phyloP scores from a whole-genome alignment of 2,329 filamentous ascomycete genomes.

The Nannizziopsis barbatae region DNA sequence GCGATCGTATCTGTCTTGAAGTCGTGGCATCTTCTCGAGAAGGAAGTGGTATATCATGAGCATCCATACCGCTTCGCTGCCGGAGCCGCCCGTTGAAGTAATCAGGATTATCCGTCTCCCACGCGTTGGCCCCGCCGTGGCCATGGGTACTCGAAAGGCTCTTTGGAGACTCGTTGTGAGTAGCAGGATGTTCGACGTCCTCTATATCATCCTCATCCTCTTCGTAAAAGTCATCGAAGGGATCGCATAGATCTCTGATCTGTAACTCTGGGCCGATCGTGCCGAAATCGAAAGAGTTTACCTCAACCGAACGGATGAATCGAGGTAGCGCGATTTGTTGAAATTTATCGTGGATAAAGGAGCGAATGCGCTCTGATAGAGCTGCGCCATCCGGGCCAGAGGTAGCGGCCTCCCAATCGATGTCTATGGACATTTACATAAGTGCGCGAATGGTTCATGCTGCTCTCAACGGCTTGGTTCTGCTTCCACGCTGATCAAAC shows the following conservation, averaged over 20 bases:
- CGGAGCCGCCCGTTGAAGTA: conserved; percentile 8
- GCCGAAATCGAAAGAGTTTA: conserved; percentile 90
- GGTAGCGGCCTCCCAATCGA: conserved; percentile 91
- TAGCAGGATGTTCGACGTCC: conserved; percentile 28
- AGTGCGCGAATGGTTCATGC: conserved; percentile 9
- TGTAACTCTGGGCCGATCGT: conserved; percentile 70
- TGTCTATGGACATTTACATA: conserved; percentile 79
- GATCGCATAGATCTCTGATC: conserved; percentile 94
- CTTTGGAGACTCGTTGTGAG: conserved; percentile 23
- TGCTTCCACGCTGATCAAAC: too few species aligned
- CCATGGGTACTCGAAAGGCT: not conserved
- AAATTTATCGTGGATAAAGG: conserved; percentile 92
- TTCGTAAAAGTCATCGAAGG: conserved; percentile 92
- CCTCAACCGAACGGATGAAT: conserved; percentile 92
- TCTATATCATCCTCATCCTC: conserved; percentile 48
- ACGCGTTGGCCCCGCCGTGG: conserved; percentile 6
- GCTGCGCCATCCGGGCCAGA: conserved; percentile 75
- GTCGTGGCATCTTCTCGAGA: conserved; percentile 21
- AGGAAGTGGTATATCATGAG: conserved; percentile 24
- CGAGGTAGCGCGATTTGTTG: conserved; percentile 81
- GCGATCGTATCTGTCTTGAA: conserved; percentile 27
- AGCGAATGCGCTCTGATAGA: conserved; percentile 74
- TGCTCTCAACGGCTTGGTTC: too few species aligned
- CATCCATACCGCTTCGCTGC: conserved; percentile 22
- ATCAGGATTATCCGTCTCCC: conserved; percentile 10